These are phyloP conservation scores for Alternaria postmessia DNA, from an alignment of 2,329 filamentous ascomycete genomes.

Conservation along the genomic window DNA sequence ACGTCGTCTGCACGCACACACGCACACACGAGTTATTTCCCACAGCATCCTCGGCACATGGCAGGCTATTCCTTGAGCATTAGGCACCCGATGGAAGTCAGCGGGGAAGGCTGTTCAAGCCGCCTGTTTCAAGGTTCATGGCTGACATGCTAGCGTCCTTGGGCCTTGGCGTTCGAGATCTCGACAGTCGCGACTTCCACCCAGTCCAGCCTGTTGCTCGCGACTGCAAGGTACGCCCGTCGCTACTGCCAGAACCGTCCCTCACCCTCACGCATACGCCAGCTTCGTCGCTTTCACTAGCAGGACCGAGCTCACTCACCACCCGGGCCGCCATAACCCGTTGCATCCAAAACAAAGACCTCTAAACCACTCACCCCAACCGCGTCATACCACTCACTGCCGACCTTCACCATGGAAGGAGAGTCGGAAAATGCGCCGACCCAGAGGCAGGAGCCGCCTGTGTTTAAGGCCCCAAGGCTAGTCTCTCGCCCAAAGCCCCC, in stretches of 20 bases:
- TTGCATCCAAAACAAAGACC: conserved; percentile 9
- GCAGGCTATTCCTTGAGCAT: conserved; percentile 9
- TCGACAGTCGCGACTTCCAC: conserved; percentile 3
- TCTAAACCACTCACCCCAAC: neutral
- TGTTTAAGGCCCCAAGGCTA: conserved; percentile 44
- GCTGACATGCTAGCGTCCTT: conserved; percentile 2
- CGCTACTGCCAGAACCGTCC: neutral
- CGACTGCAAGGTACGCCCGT: neutral
- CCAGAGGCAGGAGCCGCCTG: conserved; percentile 28
- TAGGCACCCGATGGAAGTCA: neutral
- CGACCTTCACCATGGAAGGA: conserved; percentile 40
- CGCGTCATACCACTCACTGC: neutral
- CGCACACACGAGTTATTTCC: neutral
- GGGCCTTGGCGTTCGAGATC: conserved; percentile 8
- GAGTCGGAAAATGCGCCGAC: conserved; percentile 30
- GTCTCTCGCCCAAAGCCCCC: conserved; percentile 65
- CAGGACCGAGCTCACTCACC: neutral
- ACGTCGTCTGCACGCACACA: neutral
- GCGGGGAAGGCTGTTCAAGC: conserved; percentile 13
- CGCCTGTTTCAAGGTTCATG: conserved; percentile 4
- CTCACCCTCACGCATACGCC: neutral
- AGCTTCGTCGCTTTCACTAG: conserved; percentile 8
- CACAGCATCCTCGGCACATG: conserved; percentile 2
- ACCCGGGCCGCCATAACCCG: neutral
- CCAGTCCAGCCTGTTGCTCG: neutral